A percentile compares a stretch with the other conserved stretches of the same genome.
Evolutionary conservation across 345 rosid species (phyloP).

Genomic region (Jatropha curcas): DNA sequence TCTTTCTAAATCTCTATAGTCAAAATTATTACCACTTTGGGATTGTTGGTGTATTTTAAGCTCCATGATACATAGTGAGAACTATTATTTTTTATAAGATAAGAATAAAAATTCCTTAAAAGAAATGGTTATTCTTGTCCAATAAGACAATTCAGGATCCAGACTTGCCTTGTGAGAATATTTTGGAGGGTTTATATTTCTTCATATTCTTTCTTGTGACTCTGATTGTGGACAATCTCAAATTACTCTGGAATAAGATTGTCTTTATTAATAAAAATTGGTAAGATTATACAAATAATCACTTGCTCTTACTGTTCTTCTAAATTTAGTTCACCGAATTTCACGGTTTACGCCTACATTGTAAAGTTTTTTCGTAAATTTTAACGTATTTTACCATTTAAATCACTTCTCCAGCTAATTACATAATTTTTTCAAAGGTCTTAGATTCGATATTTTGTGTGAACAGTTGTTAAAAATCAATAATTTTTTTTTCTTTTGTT

Average conservation of each 20-base stretch:
- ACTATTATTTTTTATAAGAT: constrained; percentile 3
- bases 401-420: no score
- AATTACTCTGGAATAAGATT: constrained; percentile 8
- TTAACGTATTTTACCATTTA: no score
- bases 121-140: constrained; percentile 16
- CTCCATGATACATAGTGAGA: neutral
- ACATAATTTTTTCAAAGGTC: no score
- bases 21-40: neutral
- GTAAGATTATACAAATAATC: constrained; percentile 16
- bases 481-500: no score
- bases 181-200: constrained; percentile 18
- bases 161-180: constrained; percentile 24
- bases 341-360: neutral
- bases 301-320: constrained; percentile 28
- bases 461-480: constrained; percentile 20
- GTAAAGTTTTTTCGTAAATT: no score
- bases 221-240: constrained; percentile 12
- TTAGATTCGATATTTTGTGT: no score
- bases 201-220: constrained; percentile 18
- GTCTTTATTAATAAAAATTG: constrained; percentile 1
- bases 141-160: constrained; percentile 30
- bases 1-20: no score
- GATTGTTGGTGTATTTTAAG: neutral
- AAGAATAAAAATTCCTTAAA: constrained; percentile 16
- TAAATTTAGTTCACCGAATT: constrained; percentile 13